Evolutionary conservation across 257 asterid genomes (phyloP), one percentile per base, ranked within the genome.

Genomic region (Fraxinus quadrangulata): DNA sequence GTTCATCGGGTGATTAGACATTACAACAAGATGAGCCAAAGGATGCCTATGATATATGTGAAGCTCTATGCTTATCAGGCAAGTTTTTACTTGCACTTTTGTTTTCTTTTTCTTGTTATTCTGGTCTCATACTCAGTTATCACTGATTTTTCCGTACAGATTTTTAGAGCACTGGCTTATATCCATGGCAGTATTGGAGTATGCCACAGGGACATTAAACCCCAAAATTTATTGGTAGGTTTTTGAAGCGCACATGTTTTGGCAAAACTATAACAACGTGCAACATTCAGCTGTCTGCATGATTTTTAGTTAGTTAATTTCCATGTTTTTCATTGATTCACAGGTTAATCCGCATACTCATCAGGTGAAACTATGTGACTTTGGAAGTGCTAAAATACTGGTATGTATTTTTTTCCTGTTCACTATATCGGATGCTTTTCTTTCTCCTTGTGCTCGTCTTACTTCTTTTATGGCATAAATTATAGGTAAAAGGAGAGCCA

Each of bases 361-460:
- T 82, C 98, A 94, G 83, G 97, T 94, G 76, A 94, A 94, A 81
- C 81, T 94, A 65, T 94, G 98, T 33, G 98, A 94, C 84, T 94
- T 94, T 84, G 98, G 98, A 82, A 94, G 98, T 82, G 98, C 98
- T 6, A 94, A 94, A 86, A 86, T 90, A 66, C 88, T 94, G 92
- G 92, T 88, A 47, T 12, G 90, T 77, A 37, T 42, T 7, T 78
- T 42, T 42, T 42, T 42, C 49, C 16, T 42, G 49, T 10, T 40
- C 47, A 40, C 5, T 11, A 17, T 11, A 42, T 42, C 5, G 16
- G 16, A 42, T 42, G 49, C 49, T 11, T 42, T 42, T 42, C 47
- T 42, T 42, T 42, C 16, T 11, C 49, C 14, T 42, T 11, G 4
- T 11, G 16, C 49, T 30, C 2, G 21, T 71, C 75, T 33, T 47